A percentile compares a stretch with the other conserved stretches of the same genome.
Evolutionary conservation across 2,329 filamentous ascomycete genomes (phyloP).

Genomic region (Colletotrichum graminicola): DNA sequence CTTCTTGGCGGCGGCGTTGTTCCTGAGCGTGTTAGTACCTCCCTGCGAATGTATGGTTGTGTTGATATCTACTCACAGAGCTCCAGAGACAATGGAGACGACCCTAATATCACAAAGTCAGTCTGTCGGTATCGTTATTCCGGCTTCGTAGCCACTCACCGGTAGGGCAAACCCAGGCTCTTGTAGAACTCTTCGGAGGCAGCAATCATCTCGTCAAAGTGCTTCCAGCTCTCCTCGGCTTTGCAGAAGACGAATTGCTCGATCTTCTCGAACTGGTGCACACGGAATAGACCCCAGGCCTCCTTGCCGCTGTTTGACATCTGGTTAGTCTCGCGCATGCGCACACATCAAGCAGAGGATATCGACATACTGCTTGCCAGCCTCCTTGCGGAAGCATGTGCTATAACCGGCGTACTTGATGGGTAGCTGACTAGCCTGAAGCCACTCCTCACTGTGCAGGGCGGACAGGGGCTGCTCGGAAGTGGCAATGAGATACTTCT

Average conservation of each 20-base stretch:
- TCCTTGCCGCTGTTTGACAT: slow-evolving; percentile 71
- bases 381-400: slow-evolving; percentile 96
- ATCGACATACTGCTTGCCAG: slow-evolving; percentile 77
- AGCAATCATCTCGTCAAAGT: slow-evolving; percentile 92
- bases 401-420: slow-evolving; percentile 94
- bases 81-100: slow-evolving; percentile 95
- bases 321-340: background rate
- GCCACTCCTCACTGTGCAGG: slow-evolving; percentile 94
- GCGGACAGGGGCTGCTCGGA: slow-evolving; percentile 92
- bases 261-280: slow-evolving; percentile 97
- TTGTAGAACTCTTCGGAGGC: slow-evolving; percentile 96
- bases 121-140: background rate
- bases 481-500: slow-evolving; percentile 84
- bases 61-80: slow-evolving; percentile 60
- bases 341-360: slow-evolving; percentile 27
- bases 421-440: slow-evolving; percentile 85
- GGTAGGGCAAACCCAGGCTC: slow-evolving; percentile 88
- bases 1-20: slow-evolving; percentile 85
- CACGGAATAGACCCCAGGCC: slow-evolving; percentile 97
- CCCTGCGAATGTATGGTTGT: too few relatives aligned
- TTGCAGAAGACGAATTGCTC: slow-evolving; percentile 86
- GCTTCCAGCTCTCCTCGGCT: slow-evolving; percentile 91
- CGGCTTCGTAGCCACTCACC: slow-evolving; percentile 48
- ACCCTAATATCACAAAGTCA: slow-evolving; percentile 56
- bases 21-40: slow-evolving; percentile 14